Evolutionary conservation across 23 red algal genomes (phyloP).

Genomic region (Gracilaria vermiculophylla): DNA sequence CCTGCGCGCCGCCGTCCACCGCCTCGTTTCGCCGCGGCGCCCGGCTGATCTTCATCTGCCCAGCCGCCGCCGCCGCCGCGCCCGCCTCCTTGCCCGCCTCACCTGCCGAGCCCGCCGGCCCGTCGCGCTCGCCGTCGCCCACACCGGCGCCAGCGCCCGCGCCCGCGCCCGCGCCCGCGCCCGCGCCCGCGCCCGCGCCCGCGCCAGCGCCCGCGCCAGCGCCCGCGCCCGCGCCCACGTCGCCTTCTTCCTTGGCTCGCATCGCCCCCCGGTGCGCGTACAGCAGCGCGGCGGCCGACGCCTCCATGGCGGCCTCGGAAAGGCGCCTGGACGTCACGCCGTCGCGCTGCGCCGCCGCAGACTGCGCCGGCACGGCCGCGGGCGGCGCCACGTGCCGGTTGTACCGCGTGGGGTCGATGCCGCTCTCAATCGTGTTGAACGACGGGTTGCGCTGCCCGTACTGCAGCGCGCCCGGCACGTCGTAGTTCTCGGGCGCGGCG

Average conservation of each 20-base stretch:
- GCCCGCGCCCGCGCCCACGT: too few species aligned
- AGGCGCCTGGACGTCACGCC: not conserved
- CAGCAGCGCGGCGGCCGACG: not conserved
- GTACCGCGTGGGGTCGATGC: constrained; percentile 10
- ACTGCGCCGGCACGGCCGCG: not conserved
- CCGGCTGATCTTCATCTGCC: constrained; percentile 30
- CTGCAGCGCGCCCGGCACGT: constrained; percentile 1
- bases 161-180: too few species aligned
- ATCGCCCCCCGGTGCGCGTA: not conserved
- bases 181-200: too few species aligned
- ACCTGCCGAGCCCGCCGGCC: not conserved
- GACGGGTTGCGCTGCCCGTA: not conserved
- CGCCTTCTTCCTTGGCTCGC: not conserved
- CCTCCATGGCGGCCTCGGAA: constrained; percentile 7
- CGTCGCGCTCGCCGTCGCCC: too few species aligned
- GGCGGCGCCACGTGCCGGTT: not conserved
- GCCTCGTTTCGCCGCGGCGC: not conserved
- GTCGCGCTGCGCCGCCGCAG: not conserved
- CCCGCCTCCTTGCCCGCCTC: too few species aligned
- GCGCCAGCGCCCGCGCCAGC: not conserved
- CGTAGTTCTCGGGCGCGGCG: not conserved
- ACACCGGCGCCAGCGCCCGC: too few species aligned
- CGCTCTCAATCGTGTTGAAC: constrained; percentile 44
- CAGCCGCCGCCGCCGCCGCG: not conserved
- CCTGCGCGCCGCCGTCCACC: not conserved